Conservation (phyloP, 371 early-diverging fungal species). For the Parasitella parasitica region DNA sequence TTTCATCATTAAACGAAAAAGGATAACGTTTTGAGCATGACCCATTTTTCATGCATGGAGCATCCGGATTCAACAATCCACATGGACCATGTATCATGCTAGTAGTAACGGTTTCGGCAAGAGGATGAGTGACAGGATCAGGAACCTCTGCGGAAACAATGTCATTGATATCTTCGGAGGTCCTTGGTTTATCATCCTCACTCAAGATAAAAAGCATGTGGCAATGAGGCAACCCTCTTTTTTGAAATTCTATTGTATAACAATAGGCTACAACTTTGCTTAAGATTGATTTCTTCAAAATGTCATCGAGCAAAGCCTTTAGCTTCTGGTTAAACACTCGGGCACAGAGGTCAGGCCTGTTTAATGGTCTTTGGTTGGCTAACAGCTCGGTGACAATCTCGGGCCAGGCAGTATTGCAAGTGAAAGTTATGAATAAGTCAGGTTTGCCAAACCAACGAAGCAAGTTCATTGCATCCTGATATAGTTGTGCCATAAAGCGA, state of each 20-base stretch:
- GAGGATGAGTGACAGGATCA: not conserved
- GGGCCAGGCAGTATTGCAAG: slow-evolving; percentile 31
- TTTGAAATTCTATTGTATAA: slow-evolving; percentile 29
- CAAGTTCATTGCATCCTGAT: slow-evolving; percentile 29
- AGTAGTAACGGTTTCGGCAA: not conserved
- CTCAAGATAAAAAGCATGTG: slow-evolving; percentile 1
- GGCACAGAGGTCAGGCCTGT: slow-evolving; percentile 18
- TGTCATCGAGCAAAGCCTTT: slow-evolving; percentile 17
- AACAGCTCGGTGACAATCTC: slow-evolving; percentile 23
- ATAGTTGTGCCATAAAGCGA: slow-evolving; percentile 21
- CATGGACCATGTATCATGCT: not conserved
- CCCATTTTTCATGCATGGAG: slow-evolving; percentile 34
- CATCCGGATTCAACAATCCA: slow-evolving; percentile 10
- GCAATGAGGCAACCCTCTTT: slow-evolving; percentile 20
- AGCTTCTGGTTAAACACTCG: slow-evolving; percentile 28
- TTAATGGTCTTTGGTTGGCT: slow-evolving; percentile 3
- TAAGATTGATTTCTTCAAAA: slow-evolving; percentile 20
- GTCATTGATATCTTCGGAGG: not conserved
- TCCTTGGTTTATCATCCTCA: not conserved
- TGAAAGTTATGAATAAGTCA: slow-evolving; percentile 38
- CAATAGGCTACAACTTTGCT: slow-evolving; percentile 6
- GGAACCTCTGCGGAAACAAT: not conserved
- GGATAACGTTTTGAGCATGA: slow-evolving; percentile 30
- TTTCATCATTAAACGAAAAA: slow-evolving; percentile 5
- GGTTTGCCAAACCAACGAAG: slow-evolving; percentile 25